Conservation (phyloP, 2,329 filamentous ascomycete genomes). For the Verticillium dahliae region DNA sequence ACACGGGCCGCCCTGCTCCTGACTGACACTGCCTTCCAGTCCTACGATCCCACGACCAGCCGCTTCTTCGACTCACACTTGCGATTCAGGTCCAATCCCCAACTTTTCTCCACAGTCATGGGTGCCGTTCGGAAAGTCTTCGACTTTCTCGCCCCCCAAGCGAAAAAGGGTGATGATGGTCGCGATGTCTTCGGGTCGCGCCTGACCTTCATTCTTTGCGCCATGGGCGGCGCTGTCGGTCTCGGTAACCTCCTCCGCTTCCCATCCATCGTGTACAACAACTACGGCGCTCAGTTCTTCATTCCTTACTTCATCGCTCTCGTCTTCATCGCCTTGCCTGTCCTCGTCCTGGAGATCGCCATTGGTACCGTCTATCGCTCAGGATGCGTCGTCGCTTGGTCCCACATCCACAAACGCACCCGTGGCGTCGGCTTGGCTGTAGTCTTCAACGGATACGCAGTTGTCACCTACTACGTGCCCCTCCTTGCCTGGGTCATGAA, state of each 20-base stretch:
- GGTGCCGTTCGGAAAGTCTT: conserved; percentile 7
- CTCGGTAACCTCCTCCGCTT: conserved; percentile 50
- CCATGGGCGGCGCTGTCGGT: conserved; percentile 46
- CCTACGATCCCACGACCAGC: neutral
- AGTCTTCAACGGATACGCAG: conserved; percentile 41
- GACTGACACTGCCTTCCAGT: neutral
- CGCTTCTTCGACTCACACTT: neutral
- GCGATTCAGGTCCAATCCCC: neutral
- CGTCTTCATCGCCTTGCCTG: conserved; percentile 44
- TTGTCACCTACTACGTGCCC: conserved; percentile 47
- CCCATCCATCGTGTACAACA: conserved; percentile 49
- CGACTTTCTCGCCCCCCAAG: conserved; percentile 13
- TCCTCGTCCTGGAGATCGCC: conserved; percentile 49
- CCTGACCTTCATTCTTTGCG: conserved; percentile 38
- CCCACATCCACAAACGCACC: conserved; percentile 40
- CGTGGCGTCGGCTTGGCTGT: conserved; percentile 44
- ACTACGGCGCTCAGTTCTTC: conserved; percentile 50
- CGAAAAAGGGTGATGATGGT: conserved; percentile 17
- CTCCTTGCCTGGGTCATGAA: conserved; percentile 49
- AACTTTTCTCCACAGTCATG: neutral
- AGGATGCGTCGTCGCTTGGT: conserved; percentile 41
- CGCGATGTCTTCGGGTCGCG: conserved; percentile 40
- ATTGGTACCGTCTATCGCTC: conserved; percentile 59
- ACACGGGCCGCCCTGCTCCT: neutral
- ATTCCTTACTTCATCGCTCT: conserved; percentile 46